Percentiles rank a stretch among this genome's conserved stretches.
Conservation (phyloP, 2,329 filamentous ascomycete genomes). For the Fusarium nanum region DNA sequence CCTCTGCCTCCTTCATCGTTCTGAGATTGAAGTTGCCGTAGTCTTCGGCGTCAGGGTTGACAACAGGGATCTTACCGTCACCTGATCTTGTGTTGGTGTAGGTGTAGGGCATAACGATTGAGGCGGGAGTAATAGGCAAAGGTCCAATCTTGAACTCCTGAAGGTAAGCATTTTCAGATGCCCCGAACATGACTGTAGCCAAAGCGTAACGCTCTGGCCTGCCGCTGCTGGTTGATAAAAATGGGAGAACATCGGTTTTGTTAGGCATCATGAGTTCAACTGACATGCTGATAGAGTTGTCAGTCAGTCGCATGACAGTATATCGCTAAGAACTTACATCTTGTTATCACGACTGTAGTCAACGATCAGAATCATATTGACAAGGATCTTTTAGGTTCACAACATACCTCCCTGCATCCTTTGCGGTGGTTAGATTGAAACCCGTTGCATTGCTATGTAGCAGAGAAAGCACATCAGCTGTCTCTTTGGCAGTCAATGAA, state of each 20-base stretch:
- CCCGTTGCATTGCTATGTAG: background rate
- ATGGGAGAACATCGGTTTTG: background rate
- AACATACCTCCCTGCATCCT: background rate
- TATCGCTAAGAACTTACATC: fast-evolving
- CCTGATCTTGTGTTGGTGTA: background rate
- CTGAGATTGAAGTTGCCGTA: constrained; percentile 4
- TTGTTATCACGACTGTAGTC: background rate
- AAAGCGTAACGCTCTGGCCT: background rate
- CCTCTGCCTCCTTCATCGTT: constrained; percentile 4
- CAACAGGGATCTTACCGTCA: background rate
- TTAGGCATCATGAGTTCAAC: constrained; percentile 14
- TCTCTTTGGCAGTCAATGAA: background rate
- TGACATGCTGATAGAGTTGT: background rate
- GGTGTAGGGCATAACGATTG: background rate
- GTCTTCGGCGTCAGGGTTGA: constrained; percentile 1
- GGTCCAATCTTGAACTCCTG: constrained; percentile 10
- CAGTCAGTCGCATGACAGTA: background rate
- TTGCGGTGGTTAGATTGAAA: background rate
- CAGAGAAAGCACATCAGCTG: constrained; percentile 1
- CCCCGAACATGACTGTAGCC: background rate
- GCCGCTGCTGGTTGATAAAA: background rate
- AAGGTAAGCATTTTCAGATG: background rate
- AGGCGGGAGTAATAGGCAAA: background rate
- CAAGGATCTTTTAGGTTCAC: fast-evolving
- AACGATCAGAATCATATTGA: background rate